These are phyloP conservation scores for Solanum pinnatisectum DNA, from an alignment of 257 asterid species.

Conservation along the genomic window DNA sequence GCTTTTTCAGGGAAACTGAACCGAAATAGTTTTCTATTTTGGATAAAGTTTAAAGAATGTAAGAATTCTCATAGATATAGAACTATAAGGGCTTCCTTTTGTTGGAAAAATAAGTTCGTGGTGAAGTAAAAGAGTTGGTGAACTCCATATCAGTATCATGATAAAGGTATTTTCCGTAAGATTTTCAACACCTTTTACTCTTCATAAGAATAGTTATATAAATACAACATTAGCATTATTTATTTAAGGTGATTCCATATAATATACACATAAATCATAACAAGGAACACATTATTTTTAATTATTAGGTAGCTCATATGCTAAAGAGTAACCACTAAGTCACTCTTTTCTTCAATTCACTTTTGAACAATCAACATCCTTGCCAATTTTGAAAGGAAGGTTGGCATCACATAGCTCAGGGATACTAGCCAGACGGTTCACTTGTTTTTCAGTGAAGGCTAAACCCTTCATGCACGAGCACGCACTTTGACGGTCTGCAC, in stretches of 20 bases:
- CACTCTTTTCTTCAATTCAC: not conserved
- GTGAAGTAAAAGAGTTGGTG: too few species aligned
- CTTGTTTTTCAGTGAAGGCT: not conserved
- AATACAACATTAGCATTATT: not conserved
- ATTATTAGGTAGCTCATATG: too few species aligned
- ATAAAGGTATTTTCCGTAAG: too few species aligned
- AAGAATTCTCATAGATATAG: too few species aligned
- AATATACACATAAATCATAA: not conserved
- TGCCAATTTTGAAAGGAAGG: not conserved
- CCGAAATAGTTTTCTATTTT: too few species aligned
- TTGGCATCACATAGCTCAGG: not conserved
- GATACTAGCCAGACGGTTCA: not conserved
- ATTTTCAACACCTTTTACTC: not conserved
- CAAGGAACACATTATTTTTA: not conserved
- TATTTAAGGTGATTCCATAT: not conserved
- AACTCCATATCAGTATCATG: too few species aligned
- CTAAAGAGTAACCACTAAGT: too few species aligned
- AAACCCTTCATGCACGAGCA: not conserved
- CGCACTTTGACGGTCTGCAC: not conserved
- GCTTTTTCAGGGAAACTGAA: too few species aligned
- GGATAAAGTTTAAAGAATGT: too few species aligned
- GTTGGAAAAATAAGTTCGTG: too few species aligned
- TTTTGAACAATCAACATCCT: not conserved
- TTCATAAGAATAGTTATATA: not conserved
- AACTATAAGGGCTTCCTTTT: too few species aligned